Base-by-base conservation (phyloP, 2,329 filamentous ascomycete species). In the Apiospora aurea region DNA sequence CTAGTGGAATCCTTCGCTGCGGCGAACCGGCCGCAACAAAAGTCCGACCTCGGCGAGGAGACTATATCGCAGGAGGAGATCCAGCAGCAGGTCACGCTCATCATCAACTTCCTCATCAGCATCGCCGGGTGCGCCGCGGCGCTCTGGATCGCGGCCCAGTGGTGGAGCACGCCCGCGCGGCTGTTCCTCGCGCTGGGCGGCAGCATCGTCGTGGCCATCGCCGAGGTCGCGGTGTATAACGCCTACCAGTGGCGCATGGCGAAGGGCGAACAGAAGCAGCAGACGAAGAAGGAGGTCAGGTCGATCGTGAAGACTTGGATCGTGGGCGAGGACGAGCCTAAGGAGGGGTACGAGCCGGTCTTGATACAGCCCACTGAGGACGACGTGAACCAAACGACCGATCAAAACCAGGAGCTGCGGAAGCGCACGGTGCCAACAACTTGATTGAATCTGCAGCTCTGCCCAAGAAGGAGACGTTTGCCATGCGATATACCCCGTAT, bases 101-200 rank as follows among this genome's bases (percentile, higher is more conserved):
- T 98, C 69, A 87, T 97, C 77, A 99, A 98, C 81, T 94, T 98
- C 69, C 84, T 98, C 51, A 87, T 97, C 70, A 97, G 94, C 69
- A 93, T 98, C 70, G 84, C 96, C 2, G 94, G 95, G 64, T 93
- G 93, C 69, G 92, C 91, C 2, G 90, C 88, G 2, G 93, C 93
- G 10, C 87, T 96, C 46, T 96, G 93, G 94, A 87, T 95, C n/a
- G 88, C 88, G 21, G 92, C 92, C 1, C 86, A 91, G 69, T 93
- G 93, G 87, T 96, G 93, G 93, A 91, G 87, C 74, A 88, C 92
- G 1, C 90, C 93, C 0, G 87, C 90, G 61, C 85, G 94, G 38
- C 79, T 96, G 73, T 92, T 93, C 51, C 81, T 95, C 69, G 92
- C 92, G 44, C 87, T 96, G 84, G 89, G 88, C 8, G 92, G 93